Conservation (phyloP, 2,329 filamentous ascomycete genomes). For the Diaporthe sp. region DNA sequence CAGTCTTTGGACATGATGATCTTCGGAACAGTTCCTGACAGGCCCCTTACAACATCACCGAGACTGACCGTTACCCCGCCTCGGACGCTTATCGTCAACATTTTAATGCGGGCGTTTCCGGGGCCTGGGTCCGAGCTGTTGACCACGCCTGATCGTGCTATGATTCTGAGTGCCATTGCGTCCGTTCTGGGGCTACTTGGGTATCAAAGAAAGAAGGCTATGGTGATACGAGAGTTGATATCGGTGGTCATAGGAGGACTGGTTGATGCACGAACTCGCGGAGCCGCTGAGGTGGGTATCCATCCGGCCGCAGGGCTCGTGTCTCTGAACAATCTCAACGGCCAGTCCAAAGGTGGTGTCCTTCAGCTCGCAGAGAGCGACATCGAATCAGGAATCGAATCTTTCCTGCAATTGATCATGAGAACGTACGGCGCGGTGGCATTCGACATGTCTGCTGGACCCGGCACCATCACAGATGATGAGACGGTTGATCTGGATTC, state of each 20-base stretch:
- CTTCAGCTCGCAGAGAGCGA: conserved; percentile 76
- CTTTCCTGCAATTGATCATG: conserved; percentile 72
- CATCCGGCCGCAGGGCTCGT: conserved; percentile 92
- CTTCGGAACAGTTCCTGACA: conserved; percentile 68
- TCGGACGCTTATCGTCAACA: conserved; percentile 74
- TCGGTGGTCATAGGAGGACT: conserved; percentile 86
- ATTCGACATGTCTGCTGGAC: conserved; percentile 55
- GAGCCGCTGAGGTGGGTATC: conserved; percentile 95
- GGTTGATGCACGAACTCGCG: conserved; percentile 90
- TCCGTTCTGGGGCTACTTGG: conserved; percentile 86
- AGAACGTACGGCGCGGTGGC: conserved; percentile 75
- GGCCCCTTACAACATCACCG: conserved; percentile 65
- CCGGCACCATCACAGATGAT: conserved; percentile 44
- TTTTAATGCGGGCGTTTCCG: conserved; percentile 80
- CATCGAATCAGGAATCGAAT: conserved; percentile 75
- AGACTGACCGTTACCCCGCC: conserved; percentile 69
- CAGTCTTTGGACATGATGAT: conserved; percentile 76
- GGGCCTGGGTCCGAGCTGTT: conserved; percentile 75
- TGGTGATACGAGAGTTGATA: conserved; percentile 89
- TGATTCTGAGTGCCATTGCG: conserved; percentile 87
- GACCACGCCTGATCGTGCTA: conserved; percentile 81
- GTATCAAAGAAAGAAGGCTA: conserved; percentile 89
- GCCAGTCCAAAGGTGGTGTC: conserved; percentile 64
- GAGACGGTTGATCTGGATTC: conserved; percentile 57
- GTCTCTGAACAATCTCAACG: conserved; percentile 72